These are phyloP conservation scores for Haplosporangium sp. DNA, from an alignment of 371 early-diverging fungal genomes.

Conservation along the genomic window DNA sequence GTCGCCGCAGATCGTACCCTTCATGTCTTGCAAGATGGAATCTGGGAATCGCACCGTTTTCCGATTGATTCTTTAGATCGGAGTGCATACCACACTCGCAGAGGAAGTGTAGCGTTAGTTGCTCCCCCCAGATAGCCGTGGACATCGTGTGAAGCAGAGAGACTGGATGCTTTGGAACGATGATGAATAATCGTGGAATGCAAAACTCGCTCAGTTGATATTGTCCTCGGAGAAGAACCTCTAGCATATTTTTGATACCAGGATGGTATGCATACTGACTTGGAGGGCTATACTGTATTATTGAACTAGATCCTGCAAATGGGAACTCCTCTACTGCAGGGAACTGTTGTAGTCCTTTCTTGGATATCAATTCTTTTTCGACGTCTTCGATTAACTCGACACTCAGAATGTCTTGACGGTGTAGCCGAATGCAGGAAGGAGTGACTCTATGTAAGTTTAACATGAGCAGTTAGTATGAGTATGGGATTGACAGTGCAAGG, in stretches of 20 bases:
- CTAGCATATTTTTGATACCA: neutral
- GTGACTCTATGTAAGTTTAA: neutral
- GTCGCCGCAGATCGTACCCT: conserved; percentile 17
- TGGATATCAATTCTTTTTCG: neutral
- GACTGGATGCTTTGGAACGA: neutral
- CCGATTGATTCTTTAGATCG: neutral
- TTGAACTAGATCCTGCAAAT: neutral
- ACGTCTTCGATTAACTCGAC: neutral
- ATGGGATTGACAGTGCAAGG: too few species aligned
- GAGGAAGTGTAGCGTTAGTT: conserved; percentile 8
- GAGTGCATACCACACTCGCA: conserved; percentile 17
- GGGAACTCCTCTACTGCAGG: neutral
- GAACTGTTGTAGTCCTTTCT: neutral
- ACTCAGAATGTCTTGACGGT: neutral
- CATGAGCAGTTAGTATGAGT: too few species aligned
- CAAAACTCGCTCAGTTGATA: neutral
- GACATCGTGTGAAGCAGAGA: neutral
- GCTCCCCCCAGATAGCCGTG: neutral
- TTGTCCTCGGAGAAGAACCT: neutral
- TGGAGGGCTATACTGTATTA: neutral
- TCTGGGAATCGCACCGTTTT: neutral
- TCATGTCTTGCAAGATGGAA: conserved; percentile 23
- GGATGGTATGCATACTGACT: neutral
- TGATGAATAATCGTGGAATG: neutral
- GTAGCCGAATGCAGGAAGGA: neutral